Conservation (phyloP, 2,329 filamentous ascomycete species). For the Epicoccum nigrum region DNA sequence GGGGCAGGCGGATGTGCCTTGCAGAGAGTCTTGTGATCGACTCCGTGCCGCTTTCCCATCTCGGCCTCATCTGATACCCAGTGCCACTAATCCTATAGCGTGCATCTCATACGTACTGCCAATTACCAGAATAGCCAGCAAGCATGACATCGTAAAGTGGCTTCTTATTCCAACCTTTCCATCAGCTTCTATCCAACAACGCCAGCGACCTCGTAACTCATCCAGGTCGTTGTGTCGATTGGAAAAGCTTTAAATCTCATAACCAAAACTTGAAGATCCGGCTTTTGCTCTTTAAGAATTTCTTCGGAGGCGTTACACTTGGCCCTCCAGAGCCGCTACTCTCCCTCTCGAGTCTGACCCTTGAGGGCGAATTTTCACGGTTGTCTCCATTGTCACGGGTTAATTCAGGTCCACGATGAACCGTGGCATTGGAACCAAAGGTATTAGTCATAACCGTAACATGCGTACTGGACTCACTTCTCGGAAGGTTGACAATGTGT, state of each 20-base stretch:
- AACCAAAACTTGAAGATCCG: constrained; percentile 47
- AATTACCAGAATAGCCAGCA: constrained; percentile 22
- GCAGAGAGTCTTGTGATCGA: constrained; percentile 38
- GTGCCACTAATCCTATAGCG: constrained; percentile 12
- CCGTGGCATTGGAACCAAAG: constrained; percentile 27
- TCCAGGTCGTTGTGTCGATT: constrained; percentile 1
- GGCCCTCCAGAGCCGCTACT: constrained; percentile 10
- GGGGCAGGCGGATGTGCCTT: constrained; percentile 44
- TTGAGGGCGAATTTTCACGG: constrained; percentile 26
- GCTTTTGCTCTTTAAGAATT: constrained; percentile 44
- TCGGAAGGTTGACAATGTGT: constrained; percentile 39
- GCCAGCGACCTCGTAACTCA: not conserved
- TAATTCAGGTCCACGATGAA: constrained; percentile 21
- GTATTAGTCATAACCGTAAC: constrained; percentile 26
- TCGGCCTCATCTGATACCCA: not conserved
- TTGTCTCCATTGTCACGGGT: constrained; percentile 8
- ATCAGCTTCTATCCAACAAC: constrained; percentile 7
- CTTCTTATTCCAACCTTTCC: constrained; percentile 5
- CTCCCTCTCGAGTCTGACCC: constrained; percentile 21
- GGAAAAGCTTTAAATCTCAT: constrained; percentile 22
- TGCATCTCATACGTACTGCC: constrained; percentile 19
- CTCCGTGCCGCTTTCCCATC: constrained; percentile 15
- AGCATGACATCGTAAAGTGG: constrained; percentile 26
- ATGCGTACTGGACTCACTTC: constrained; percentile 30
- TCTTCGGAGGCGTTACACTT: constrained; percentile 28